Percentiles rank a stretch among this genome's conserved stretches.
These are phyloP conservation scores for Auricularia cornea DNA, from an alignment of 768 basidiomycete genomes.

Conservation along the genomic window DNA sequence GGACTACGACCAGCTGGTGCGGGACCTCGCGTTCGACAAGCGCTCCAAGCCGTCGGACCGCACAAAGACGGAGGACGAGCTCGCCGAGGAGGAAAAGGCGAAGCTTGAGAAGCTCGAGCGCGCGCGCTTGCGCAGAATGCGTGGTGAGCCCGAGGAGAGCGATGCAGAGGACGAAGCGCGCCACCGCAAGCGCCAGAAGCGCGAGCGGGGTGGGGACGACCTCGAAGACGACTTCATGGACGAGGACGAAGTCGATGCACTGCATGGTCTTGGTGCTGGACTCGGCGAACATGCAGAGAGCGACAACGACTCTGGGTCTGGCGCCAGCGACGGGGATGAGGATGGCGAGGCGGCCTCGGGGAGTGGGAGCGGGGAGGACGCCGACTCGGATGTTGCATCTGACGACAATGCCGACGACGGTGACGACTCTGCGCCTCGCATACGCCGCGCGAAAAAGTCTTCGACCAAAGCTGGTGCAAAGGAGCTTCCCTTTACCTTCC, in stretches of 20 bases:
- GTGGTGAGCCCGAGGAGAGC: slow-evolving; percentile 56
- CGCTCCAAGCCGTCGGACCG: slow-evolving; percentile 91
- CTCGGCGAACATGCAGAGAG: slow-evolving; percentile 19
- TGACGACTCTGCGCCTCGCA: slow-evolving; percentile 33
- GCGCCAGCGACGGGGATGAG: slow-evolving; percentile 15
- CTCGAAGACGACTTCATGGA: slow-evolving; percentile 70
- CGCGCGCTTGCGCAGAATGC: slow-evolving; percentile 71
- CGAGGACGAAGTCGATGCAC: slow-evolving; percentile 22
- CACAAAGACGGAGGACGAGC: slow-evolving; percentile 93
- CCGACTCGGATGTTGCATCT: slow-evolving; percentile 21
- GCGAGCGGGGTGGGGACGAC: slow-evolving; percentile 68
- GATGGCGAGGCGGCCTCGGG: slow-evolving; percentile 9
- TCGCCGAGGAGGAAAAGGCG: slow-evolving; percentile 82
- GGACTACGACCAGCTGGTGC: slow-evolving; percentile 88
- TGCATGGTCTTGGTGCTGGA: slow-evolving; percentile 27
- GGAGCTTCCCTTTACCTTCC: slow-evolving; percentile 88
- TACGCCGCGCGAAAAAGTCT: slow-evolving; percentile 27
- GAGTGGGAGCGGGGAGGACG: too few relatives aligned
- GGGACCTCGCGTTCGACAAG: slow-evolving; percentile 87
- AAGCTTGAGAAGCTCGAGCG: slow-evolving; percentile 79
- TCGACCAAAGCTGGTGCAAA: slow-evolving; percentile 18
- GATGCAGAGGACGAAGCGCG: slow-evolving; percentile 57
- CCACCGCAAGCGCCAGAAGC: slow-evolving; percentile 41
- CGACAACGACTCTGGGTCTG: slow-evolving; percentile 10
- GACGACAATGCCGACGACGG: slow-evolving; percentile 20